These are phyloP conservation scores for Pythium vanterpoolii DNA, from an alignment of 352 stramenopile genomes.

Conservation along the genomic window DNA sequence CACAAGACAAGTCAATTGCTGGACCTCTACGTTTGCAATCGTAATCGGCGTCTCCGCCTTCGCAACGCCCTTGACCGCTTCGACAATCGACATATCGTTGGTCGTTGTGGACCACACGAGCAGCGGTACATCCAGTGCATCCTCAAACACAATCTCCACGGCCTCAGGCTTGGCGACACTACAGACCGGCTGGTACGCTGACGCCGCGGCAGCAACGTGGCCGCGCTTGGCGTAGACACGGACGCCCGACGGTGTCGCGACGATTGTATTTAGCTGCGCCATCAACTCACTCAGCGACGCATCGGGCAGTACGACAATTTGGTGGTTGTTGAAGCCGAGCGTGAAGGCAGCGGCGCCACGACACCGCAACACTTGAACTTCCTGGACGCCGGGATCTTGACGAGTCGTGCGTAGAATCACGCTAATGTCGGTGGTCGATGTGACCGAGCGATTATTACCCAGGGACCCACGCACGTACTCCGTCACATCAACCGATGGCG, in stretches of 20 bases:
- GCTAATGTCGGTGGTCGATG: constrained; percentile 41
- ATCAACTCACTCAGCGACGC: constrained; percentile 50
- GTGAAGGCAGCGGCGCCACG: constrained; percentile 45
- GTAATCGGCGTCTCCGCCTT: constrained; percentile 30
- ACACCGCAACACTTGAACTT: constrained; percentile 65
- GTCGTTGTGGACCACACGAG: constrained; percentile 47
- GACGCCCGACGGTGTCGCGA: constrained; percentile 31
- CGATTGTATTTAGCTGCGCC: constrained; percentile 47
- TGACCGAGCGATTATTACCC: constrained; percentile 70
- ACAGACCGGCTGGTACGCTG: constrained; percentile 53
- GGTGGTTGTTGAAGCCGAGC: constrained; percentile 30
- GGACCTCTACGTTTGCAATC: constrained; percentile 58
- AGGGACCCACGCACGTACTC: constrained; percentile 51
- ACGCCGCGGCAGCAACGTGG: constrained; percentile 21
- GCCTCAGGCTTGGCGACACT: constrained; percentile 34
- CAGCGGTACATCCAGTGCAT: constrained; percentile 40
- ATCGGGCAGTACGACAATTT: constrained; percentile 31
- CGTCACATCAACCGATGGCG: constrained; percentile 45
- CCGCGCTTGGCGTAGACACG: constrained; percentile 36
- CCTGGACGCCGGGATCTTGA: constrained; percentile 62
- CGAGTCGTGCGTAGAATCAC: constrained; percentile 48
- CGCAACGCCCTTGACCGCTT: constrained; percentile 47
- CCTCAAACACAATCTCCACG: constrained; percentile 69
- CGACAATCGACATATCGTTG: constrained; percentile 64
- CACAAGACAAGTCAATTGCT: constrained; percentile 54